Base-by-base conservation (phyloP, 1,284 basidiomycete species). In the Xerocomus alliaceus region DNA sequence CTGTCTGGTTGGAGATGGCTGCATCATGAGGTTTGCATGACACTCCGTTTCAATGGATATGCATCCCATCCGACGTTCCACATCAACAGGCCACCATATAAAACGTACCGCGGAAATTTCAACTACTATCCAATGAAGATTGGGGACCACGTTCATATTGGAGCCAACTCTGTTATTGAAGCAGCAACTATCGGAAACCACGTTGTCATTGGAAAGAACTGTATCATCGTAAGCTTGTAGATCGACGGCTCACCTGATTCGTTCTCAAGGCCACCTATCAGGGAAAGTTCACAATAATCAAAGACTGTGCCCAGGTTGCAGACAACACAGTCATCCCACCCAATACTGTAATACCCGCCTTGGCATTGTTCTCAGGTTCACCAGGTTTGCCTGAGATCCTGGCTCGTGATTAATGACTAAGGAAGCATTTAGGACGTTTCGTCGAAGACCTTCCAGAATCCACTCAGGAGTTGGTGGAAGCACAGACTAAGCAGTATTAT, bases 61-160 rank as follows among this genome's bases (percentile, higher is more conserved):
- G 1, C 28, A 42, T 18, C 41, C 24, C 34, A 29, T 11, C 13
- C 35, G 15, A 42, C 9, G 15, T 46, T 42, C 44, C 28, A 22
- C 37, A 37, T 31, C 20, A 17, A 24, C 45, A 92, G 91, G 64
- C 91, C 92, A 20, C 92, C 93, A 6, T 94, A 94, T 77, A 95
- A 95, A 78, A 94, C 93, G 0, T 95, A 94, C 73, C 87, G 92
- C 59, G 93, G 93, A 54, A 88, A 89, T 61, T 98, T 97, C 84
- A 98, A 97, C 69, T 98, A 97, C 78, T 98, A 98, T 72, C 97
- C 97, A 3, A 94, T 98, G 88, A 95, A 97, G 75, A 89, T 99
- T 31, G 93, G 94, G 3, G 96, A 99, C 77, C 90, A 94, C 74
- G 97, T 98, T 29, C 90, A 95, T 63, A 93, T 99, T 52, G 97